phyloP scores from a whole-genome alignment of 805 yeast genomes.

The Saturnispora diversa region DNA sequence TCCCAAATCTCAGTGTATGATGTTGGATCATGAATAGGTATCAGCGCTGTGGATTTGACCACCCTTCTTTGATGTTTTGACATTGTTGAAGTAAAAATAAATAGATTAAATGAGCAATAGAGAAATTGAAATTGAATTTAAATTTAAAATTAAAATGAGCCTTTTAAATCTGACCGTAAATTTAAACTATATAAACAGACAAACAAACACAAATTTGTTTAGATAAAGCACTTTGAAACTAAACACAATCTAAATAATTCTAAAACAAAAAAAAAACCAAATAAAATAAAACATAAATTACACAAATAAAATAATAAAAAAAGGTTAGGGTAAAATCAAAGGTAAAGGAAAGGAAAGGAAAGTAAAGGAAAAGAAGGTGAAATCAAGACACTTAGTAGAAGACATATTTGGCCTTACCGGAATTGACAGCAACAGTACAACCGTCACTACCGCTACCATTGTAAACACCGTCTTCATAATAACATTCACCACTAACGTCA shows the following conservation, averaged over 20 bases:
- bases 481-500: conserved; percentile 35
- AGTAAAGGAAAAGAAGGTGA: conserved; percentile 1
- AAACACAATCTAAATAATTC: conserved; percentile 1
- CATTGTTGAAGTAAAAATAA: too few relatives aligned
- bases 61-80: background rate
- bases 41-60: background rate
- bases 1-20: too few relatives aligned
- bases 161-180: too few relatives aligned
- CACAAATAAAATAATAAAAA: background rate
- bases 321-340: background rate
- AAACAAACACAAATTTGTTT: too few relatives aligned
- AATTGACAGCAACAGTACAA: conserved; percentile 54
- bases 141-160: too few relatives aligned
- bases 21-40: conserved; percentile 1
- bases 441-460: conserved; percentile 62
- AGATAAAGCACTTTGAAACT: background rate
- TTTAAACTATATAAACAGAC: too few relatives aligned
- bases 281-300: background rate
- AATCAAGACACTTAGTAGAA: conserved; percentile 20
- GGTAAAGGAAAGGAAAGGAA: background rate
- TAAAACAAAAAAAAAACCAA: background rate
- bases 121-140: too few relatives aligned
- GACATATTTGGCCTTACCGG: conserved; percentile 30
- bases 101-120: too few relatives aligned
- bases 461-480: conserved; percentile 36